Evolutionary conservation across 176 grass and related monocot genomes (phyloP).

Genomic region (Eragrostis nindensis): DNA sequence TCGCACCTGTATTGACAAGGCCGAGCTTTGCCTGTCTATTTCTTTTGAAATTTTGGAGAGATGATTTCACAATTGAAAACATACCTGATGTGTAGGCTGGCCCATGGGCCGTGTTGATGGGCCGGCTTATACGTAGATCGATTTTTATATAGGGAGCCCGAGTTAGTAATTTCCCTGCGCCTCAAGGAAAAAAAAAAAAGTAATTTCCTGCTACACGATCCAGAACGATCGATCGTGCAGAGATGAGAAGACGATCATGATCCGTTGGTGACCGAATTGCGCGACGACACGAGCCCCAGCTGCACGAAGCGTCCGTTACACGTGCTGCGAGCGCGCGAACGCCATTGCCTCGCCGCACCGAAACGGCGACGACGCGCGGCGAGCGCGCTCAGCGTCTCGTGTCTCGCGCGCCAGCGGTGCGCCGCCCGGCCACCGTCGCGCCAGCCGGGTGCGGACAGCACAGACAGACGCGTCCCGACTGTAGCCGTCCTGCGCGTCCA

Average conservation of each 20-base stretch:
- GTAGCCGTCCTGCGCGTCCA: neutral
- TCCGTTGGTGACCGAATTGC: neutral
- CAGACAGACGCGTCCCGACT: neutral
- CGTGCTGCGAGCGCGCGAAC: neutral
- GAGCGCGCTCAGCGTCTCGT: neutral
- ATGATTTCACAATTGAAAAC: no score
- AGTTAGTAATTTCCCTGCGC: no score
- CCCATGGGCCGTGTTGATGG: no score
- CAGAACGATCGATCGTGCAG: no score
- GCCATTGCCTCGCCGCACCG: neutral
- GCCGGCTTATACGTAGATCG: no score
- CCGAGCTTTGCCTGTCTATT: no score
- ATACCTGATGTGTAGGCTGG: no score
- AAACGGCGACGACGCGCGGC: neutral
- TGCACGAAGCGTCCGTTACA: neutral
- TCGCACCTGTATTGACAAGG: no score
- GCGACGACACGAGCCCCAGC: neutral
- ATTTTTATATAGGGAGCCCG: no score
- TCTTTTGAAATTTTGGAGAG: no score
- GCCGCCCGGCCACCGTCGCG: neutral
- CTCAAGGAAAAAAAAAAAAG: no score
- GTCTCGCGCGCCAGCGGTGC: neutral
- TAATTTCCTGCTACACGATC: no score
- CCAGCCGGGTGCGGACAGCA: neutral
- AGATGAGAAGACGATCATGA: neutral